phyloP scores from a whole-genome alignment of 176 grass and related monocot genomes.

The Puccinellia tenuiflora region DNA sequence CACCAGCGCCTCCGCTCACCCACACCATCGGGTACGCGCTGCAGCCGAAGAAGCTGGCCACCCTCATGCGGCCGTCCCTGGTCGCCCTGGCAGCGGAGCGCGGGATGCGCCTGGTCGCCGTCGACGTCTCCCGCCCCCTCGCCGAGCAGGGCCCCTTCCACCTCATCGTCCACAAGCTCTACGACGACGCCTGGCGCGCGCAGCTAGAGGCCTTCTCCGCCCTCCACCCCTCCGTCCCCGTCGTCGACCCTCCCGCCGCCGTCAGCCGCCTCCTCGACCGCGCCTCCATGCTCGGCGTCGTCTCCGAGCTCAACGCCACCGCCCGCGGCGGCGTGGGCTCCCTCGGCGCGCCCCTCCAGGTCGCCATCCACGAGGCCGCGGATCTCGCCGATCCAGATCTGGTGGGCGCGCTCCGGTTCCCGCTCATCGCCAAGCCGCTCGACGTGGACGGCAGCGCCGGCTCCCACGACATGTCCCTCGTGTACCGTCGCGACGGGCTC shows the following conservation, averaged over 20 bases:
- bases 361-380: too few species aligned
- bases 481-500: too few species aligned
- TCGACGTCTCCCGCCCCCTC: slow-evolving; percentile 43
- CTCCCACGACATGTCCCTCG: too few species aligned
- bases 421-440: too few species aligned
- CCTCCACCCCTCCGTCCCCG: slow-evolving; percentile 34
- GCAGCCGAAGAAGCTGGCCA: slow-evolving; percentile 49
- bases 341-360: too few species aligned
- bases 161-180: slow-evolving; percentile 64
- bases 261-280: neutral
- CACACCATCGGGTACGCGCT: slow-evolving; percentile 56
- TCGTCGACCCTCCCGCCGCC: slow-evolving; percentile 27
- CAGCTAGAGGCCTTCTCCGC: slow-evolving; percentile 56
- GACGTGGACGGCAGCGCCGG: too few species aligned
- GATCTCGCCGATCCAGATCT: too few species aligned
- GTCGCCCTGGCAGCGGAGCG: slow-evolving; percentile 14
- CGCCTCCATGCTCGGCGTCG: neutral
- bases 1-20: neutral
- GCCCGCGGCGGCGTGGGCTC: too few species aligned
- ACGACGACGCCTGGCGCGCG: slow-evolving; percentile 36
- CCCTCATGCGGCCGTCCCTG: slow-evolving; percentile 61
- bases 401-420: too few species aligned
- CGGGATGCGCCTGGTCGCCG: slow-evolving; percentile 41
- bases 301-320: too few species aligned
- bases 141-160: slow-evolving; percentile 59